A percentile compares a stretch with the other conserved stretches of the same genome.
Conservation (phyloP, 176 grass and related monocot genomes). For the Musa beccarii region DNA sequence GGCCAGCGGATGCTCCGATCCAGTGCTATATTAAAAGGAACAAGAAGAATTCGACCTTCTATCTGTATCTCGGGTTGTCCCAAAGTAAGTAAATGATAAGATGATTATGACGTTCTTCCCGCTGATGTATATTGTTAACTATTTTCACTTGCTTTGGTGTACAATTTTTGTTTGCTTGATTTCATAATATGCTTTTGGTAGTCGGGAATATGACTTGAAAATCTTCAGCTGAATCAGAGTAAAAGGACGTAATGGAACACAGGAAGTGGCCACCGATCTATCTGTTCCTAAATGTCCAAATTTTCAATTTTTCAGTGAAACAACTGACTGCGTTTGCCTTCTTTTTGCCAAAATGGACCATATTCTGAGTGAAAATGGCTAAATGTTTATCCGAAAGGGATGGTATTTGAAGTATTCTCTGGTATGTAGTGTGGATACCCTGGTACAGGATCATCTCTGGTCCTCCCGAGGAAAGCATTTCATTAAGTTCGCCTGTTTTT, state of each 20-base stretch:
- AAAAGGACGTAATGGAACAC: background rate
- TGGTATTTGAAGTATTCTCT: no score
- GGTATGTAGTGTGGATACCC: no score
- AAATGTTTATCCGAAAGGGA: no score
- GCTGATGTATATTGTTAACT: background rate
- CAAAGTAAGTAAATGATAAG: slow-evolving; percentile 38
- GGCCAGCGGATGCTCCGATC: slow-evolving; percentile 64
- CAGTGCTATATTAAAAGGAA: slow-evolving; percentile 92
- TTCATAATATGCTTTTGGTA: background rate
- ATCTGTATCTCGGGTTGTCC: slow-evolving; percentile 66
- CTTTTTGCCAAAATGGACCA: background rate
- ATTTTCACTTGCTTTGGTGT: background rate
- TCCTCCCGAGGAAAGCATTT: no score
- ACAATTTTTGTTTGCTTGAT: background rate
- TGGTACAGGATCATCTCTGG: no score
- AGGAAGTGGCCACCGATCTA: background rate
- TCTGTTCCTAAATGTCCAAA: background rate
- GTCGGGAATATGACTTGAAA: background rate
- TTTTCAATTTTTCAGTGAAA: no score
- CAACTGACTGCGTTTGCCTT: no score
- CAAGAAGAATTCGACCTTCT: slow-evolving; percentile 78
- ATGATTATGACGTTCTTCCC: background rate
- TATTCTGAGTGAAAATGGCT: background rate
- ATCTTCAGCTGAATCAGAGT: background rate
- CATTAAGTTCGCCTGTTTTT: no score